These are phyloP conservation scores for Lolium multiflorum DNA, from an alignment of 176 grass and related monocot genomes.

Conservation along the genomic window DNA sequence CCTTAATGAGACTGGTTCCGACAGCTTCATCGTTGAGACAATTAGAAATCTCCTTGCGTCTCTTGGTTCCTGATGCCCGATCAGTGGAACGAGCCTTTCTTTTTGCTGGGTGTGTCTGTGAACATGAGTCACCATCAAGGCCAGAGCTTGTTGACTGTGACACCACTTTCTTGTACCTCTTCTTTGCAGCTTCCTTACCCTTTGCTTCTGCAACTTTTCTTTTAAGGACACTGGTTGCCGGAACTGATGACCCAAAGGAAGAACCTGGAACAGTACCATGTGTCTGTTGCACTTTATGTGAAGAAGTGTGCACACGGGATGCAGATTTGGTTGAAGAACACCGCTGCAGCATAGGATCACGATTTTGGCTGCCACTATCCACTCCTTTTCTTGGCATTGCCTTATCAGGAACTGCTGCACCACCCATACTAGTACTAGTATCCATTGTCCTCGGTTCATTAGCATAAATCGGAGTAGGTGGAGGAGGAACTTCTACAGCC, in stretches of 20 bases:
- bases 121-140: slow-evolving; percentile 24
- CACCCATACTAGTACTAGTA: slow-evolving; percentile 18
- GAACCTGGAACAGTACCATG: slow-evolving; percentile 33
- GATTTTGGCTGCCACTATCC: slow-evolving; percentile 27
- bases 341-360: slow-evolving; percentile 35
- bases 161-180: slow-evolving; percentile 15
- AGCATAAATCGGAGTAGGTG: background rate
- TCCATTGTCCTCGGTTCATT: slow-evolving; percentile 3
- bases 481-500: slow-evolving; percentile 50
- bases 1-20: slow-evolving; percentile 33
- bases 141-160: slow-evolving; percentile 18
- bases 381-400: slow-evolving; percentile 35
- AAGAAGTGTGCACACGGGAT: slow-evolving; percentile 29
- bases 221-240: slow-evolving; percentile 12
- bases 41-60: slow-evolving; percentile 33
- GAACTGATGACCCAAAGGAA: slow-evolving; percentile 44
- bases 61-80: slow-evolving; percentile 43
- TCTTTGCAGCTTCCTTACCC: slow-evolving; percentile 54
- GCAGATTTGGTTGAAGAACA: slow-evolving; percentile 44
- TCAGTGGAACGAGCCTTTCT: slow-evolving; percentile 39
- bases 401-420: slow-evolving; percentile 15
- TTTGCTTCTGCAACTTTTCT: slow-evolving; percentile 30
- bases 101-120: slow-evolving; percentile 25
- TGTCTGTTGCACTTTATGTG: slow-evolving; percentile 48
- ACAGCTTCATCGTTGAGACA: slow-evolving; percentile 41